phyloP scores from a whole-genome alignment of 2,329 filamentous ascomycete species.

The Talaromyces sp. region DNA sequence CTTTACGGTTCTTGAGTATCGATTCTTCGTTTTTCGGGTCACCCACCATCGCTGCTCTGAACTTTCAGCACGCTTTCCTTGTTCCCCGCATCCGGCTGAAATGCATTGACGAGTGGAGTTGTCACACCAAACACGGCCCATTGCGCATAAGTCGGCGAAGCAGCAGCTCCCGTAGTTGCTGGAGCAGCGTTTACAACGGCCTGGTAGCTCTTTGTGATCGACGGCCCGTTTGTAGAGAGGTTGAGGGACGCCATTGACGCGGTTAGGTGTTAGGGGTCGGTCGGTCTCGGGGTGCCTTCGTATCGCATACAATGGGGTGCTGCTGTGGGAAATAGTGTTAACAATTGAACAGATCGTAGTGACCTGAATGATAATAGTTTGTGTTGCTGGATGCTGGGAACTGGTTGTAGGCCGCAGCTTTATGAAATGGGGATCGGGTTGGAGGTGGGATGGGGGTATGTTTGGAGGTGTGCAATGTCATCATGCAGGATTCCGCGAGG shows the following conservation, averaged over 20 bases:
- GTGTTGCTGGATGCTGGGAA: neutral
- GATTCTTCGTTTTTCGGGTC: neutral
- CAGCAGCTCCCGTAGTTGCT: slow-evolving; percentile 55
- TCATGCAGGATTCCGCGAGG: neutral
- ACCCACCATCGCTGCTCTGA: slow-evolving; percentile 78
- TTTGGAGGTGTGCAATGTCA: neutral
- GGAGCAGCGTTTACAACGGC: slow-evolving; percentile 61
- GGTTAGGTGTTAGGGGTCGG: neutral
- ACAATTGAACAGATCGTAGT: neutral
- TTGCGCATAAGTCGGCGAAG: slow-evolving; percentile 79
- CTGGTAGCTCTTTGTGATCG: slow-evolving; percentile 73
- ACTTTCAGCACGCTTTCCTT: slow-evolving; percentile 97
- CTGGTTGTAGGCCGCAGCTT: neutral
- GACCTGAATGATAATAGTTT: neutral
- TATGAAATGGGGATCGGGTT: neutral
- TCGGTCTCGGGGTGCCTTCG: neutral
- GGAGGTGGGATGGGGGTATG: neutral
- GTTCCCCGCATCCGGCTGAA: slow-evolving; percentile 72
- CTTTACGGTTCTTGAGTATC: neutral
- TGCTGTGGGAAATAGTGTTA: neutral
- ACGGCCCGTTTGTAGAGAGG: slow-evolving; percentile 73
- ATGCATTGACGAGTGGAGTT: slow-evolving; percentile 86
- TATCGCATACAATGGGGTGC: slow-evolving; percentile 13
- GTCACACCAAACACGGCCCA: slow-evolving; percentile 95
- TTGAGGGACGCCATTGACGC: slow-evolving; percentile 71